A percentile compares a stretch with the other conserved stretches of the same genome.
phyloP scores from a whole-genome alignment of 1,284 basidiomycete genomes.

The Meripilus lineatus region DNA sequence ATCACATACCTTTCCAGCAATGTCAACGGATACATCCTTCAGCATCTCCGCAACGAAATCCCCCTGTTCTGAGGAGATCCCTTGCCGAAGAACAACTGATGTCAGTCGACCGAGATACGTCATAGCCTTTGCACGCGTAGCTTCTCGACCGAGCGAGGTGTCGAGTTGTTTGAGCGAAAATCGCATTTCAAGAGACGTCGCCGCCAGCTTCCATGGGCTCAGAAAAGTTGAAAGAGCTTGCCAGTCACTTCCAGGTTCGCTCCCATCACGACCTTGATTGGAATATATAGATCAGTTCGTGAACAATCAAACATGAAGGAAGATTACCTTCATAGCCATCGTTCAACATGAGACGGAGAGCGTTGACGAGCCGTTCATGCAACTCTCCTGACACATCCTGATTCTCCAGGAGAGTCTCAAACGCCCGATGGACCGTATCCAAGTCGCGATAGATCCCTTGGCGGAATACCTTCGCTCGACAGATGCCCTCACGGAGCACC shows the following conservation, averaged over 20 bases:
- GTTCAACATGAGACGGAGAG: constrained; percentile 56
- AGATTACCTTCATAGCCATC: constrained; percentile 35
- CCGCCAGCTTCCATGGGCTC: constrained; percentile 77
- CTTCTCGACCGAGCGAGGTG: constrained; percentile 53
- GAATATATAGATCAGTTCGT: no score
- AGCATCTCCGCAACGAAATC: constrained; percentile 77
- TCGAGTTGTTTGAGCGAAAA: constrained; percentile 69
- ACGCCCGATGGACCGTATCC: constrained; percentile 59
- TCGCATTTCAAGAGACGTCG: constrained; percentile 73
- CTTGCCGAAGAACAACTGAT: constrained; percentile 61
- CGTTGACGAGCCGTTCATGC: constrained; percentile 61
- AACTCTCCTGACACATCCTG: constrained; percentile 45
- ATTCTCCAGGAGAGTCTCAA: constrained; percentile 55
- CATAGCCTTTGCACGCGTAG: constrained; percentile 46
- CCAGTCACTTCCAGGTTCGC: constrained; percentile 54
- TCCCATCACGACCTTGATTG: no score
- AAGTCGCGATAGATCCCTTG: constrained; percentile 70
- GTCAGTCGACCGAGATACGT: constrained; percentile 59
- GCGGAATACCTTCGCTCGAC: constrained; percentile 57
- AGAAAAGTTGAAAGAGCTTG: constrained; percentile 57
- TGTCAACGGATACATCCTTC: constrained; percentile 56
- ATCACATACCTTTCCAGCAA: constrained; percentile 58
- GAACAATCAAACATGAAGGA: constrained; percentile 1
- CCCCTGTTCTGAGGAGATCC: constrained; percentile 69
- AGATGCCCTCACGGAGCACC: constrained; percentile 52